These are phyloP conservation scores for Chlamydomonas eustigma DNA, from an alignment of 139 green algal genomes.

Conservation along the genomic window DNA sequence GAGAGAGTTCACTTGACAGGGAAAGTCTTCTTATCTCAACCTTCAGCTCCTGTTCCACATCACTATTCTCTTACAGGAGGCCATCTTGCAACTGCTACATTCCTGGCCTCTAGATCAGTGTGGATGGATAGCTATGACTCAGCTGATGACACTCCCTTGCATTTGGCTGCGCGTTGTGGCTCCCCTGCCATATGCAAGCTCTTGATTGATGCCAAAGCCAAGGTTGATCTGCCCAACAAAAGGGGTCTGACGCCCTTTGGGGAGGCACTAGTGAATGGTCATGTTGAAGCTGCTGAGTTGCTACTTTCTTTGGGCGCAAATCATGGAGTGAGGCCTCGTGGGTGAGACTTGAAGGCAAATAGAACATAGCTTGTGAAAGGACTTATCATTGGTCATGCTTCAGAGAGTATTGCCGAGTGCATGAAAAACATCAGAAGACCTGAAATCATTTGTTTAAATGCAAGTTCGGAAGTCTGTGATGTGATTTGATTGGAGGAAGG, in stretches of 20 bases:
- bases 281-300: slow-evolving; percentile 14
- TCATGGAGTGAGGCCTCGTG: not conserved
- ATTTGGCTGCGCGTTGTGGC: slow-evolving; percentile 40
- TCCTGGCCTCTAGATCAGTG: slow-evolving; percentile 40
- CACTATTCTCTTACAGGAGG: not conserved
- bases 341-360: too few relatives aligned
- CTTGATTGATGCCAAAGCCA: slow-evolving; percentile 33
- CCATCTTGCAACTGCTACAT: not conserved
- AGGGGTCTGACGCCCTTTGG: slow-evolving; percentile 53
- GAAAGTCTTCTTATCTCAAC: not conserved
- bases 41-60: not conserved
- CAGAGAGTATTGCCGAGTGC: too few relatives aligned
- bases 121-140: slow-evolving; percentile 55
- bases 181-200: slow-evolving; percentile 15
- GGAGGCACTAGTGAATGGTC: slow-evolving; percentile 43
- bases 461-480: not conserved
- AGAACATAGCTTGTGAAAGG: too few relatives aligned
- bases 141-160: slow-evolving; percentile 53
- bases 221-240: slow-evolving; percentile 44
- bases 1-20: too few relatives aligned
- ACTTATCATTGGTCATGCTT: too few relatives aligned
- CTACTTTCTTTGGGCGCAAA: slow-evolving; percentile 7
- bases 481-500: not conserved
- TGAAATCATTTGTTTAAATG: too few relatives aligned
- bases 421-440: too few relatives aligned